Evolutionary conservation across 495 filamentous ascomycete species (phyloP), one percentile per base, ranked within the genome.

Genomic region (Trichocladium antarcticum): DNA sequence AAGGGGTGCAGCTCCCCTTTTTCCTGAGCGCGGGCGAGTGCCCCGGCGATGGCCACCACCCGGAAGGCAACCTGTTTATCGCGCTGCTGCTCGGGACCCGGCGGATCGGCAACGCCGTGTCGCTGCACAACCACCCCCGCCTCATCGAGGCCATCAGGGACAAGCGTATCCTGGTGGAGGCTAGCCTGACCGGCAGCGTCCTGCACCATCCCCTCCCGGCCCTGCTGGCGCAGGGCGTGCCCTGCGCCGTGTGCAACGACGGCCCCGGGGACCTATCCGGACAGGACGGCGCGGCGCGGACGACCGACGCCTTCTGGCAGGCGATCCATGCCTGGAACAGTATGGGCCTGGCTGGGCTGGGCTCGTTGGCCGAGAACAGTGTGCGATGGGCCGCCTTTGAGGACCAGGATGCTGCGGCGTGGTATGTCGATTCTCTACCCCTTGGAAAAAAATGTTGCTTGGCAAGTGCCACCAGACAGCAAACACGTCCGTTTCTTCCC

Each of bases 21-120:
- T 92, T 90, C 70, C 89, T 98, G 64, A 89, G 94, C 57, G 92
- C 89, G 2, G 92, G 89, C 24, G 88, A 94, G 62, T 82, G 75
- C 34, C 75, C 89, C 0, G 85, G 86, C 14, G 82, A 32, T 15
- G 36, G 9, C 12, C 81, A 78, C 55, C 70, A 68, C 19, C 79
- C 82, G 0, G 88, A 95, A 50, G 71, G 85, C 52, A 95, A 96
- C 57, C 75, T 96, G 2, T 95, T 89, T 64, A 89, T 96, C 63
- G 88, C 87, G 0, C 73, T 97, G 8, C 71, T 96, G 1, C 77
- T 97, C 8, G 89, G 89, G 4, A 88, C 87, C 0, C 74, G 90
- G 20, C 76, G 92, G 34, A 92, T 98, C 37, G 89, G 89, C 6
- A 86, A 95, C 56, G 89, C 82, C 2, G 89, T 83, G 60, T 87